phyloP scores from a whole-genome alignment of 345 rosid species.

The Salix suchowensis region DNA sequence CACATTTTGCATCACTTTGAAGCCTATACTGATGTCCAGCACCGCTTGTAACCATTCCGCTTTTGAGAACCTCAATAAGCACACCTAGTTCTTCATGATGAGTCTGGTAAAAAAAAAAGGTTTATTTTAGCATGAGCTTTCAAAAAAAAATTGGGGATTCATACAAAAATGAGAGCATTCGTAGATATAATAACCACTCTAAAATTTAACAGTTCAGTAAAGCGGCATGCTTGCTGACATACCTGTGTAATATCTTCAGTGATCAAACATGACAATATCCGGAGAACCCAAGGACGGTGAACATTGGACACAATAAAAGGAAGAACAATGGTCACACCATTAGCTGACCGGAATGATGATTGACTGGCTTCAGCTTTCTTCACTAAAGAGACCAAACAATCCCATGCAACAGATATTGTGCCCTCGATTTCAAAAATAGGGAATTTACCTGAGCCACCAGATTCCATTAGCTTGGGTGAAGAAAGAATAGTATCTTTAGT shows the following conservation, averaged over 20 bases:
- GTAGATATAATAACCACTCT: neutral
- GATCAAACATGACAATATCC: conserved; percentile 88
- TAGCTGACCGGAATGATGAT: conserved; percentile 78
- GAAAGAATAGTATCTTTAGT: conserved; percentile 78
- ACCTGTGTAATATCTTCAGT: conserved; percentile 90
- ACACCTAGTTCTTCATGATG: conserved; percentile 90
- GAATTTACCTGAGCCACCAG: conserved; percentile 69
- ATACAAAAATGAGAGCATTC: conserved; percentile 3
- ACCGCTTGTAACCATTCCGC: conserved; percentile 92
- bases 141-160: neutral
- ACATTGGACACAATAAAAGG: conserved; percentile 75
- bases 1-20: conserved; percentile 90
- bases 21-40: conserved; percentile 88
- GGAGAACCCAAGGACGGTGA: conserved; percentile 89
- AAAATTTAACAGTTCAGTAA: conserved; percentile 4
- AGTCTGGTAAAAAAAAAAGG: conserved; percentile 41
- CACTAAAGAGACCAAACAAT: conserved; percentile 81
- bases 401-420: conserved; percentile 86
- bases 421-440: conserved; percentile 84
- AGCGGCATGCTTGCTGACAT: conserved; percentile 4
- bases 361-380: conserved; percentile 95
- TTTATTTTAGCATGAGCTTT: conserved; percentile 3
- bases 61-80: conserved; percentile 88
- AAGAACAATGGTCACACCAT: conserved; percentile 77
- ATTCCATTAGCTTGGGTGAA: conserved; percentile 85